Percentiles rank a stretch among this genome's conserved stretches.
phyloP scores from a whole-genome alignment of 176 grass and related monocot species.

The Metroxylon sagu region DNA sequence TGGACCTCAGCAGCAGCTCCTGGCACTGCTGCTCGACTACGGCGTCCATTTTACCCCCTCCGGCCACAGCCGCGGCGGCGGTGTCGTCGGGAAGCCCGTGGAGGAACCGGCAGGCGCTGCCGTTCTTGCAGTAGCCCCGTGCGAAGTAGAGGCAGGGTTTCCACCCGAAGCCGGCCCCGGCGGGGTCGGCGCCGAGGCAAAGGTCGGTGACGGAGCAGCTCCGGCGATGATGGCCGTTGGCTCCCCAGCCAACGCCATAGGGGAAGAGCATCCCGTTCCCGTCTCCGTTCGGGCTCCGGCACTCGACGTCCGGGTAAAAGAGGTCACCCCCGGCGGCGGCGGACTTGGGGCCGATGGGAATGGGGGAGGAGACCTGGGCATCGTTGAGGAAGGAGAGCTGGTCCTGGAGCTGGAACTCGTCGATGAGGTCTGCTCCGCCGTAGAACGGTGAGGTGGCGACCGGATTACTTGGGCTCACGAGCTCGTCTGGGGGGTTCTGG shows the following conservation, averaged over 20 bases:
- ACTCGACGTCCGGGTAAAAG: conserved; percentile 27
- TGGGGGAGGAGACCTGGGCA: background rate
- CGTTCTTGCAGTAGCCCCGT: conserved; percentile 92
- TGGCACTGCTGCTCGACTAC: conserved; percentile 52
- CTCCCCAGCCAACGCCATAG: conserved; percentile 21
- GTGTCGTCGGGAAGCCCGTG: conserved; percentile 58
- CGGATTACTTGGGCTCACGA: conserved; percentile 29
- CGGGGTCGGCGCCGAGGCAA: conserved; percentile 32
- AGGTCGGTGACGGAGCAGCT: conserved; percentile 58
- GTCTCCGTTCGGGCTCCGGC: conserved; percentile 25
- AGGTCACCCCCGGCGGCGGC: background rate
- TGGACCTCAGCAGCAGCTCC: conserved; percentile 66
- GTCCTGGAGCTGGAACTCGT: conserved; percentile 68
- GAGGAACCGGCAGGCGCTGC: conserved; percentile 63
- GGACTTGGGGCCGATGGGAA: conserved; percentile 12
- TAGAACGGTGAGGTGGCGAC: conserved; percentile 33
- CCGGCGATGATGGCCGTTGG: conserved; percentile 39
- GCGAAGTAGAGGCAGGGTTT: conserved; percentile 87
- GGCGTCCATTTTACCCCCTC: conserved; percentile 27
- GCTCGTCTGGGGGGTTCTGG: conserved; percentile 37
- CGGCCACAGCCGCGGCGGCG: background rate
- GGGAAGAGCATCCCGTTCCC: conserved; percentile 26
- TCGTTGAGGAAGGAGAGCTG: conserved; percentile 73
- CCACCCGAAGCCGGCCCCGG: conserved; percentile 35
- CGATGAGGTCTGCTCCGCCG: conserved; percentile 21